Percentiles rank a stretch among this genome's conserved stretches.
phyloP scores from a whole-genome alignment of 768 basidiomycete species.

The Podaxis mareebaensis region DNA sequence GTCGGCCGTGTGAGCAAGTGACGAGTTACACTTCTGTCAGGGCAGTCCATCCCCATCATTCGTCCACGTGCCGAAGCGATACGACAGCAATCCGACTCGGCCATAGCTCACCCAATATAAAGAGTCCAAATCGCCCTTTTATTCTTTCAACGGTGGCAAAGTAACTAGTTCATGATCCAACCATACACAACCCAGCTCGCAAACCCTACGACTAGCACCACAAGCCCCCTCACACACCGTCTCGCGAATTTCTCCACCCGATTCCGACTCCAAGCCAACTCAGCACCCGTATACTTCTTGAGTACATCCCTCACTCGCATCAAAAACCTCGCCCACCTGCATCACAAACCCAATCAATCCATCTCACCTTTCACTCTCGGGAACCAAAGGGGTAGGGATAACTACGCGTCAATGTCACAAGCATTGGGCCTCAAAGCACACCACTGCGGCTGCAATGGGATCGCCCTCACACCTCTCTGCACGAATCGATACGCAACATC shows the following conservation, averaged over 20 bases:
- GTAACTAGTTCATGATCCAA: neutral
- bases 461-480: conserved; percentile 60
- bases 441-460: conserved; percentile 69
- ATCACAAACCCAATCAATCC: neutral
- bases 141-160: neutral
- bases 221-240: neutral
- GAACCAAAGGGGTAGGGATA: neutral
- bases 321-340: neutral
- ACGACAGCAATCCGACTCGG: too few species aligned
- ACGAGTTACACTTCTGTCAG: neutral
- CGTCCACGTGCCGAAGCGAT: neutral
- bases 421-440: conserved; percentile 64
- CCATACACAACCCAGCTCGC: neutral
- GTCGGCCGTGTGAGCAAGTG: neutral
- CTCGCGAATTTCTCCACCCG: neutral
- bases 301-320: neutral
- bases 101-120: too few species aligned
- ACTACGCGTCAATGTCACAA: conserved; percentile 51
- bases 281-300: neutral
- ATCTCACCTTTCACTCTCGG: neutral
- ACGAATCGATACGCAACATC: conserved; percentile 63
- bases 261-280: neutral
- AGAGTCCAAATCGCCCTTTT: too few species aligned
- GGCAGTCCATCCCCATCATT: neutral
- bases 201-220: neutral